Base-by-base conservation (phyloP, 768 basidiomycete species). In the Hemileccinum rubropunctum region DNA sequence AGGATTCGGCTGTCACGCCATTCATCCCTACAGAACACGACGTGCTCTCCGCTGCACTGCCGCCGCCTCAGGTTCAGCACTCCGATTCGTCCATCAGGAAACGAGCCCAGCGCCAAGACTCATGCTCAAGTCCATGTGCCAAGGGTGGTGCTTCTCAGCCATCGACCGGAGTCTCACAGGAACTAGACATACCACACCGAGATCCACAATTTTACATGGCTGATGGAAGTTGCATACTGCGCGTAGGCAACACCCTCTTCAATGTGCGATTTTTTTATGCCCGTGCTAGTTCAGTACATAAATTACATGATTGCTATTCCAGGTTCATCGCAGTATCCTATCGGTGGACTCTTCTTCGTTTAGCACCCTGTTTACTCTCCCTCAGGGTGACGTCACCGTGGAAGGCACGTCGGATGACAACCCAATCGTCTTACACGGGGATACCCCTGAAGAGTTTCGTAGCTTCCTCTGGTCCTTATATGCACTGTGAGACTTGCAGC, bases 401-500 rank as follows among this genome's bases (percentile, higher is more conserved):
- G 86, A 90, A 58, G 88, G 88, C 4, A 64, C 60, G 14, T 81
- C 79, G 9, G 88, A 90, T 58, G 76, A 77, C 21, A 77, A 80
- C 50, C 87, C 88, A 1, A 78, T 91, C 32, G 53, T 80, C 27
- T 73, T 90, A 28, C 65, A 66, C 2, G 87, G 86, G 1, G 84
- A 89, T 52, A 80, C 78, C 0, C 74, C 77, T 9, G 66, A 75
- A 3, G 84, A 89, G 63, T 90, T 91, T 61, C 76, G 78, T 42
- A 77, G 84, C 61, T 86, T 91, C 58, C 75, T 91, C 28, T 87
- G 83, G 83, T 81, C 81, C 1, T 66, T 89, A n/a, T 89, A 90
- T 58, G 84, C 86, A 7, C 60, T 85, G 87, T 88, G 58, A 68
- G 85, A 64, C 34, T 50, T 47, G 47, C 10, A 17, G 17, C 6